These are phyloP conservation scores for Ophidiomyces ophidiicola DNA, from an alignment of 2,329 filamentous ascomycete genomes.

Conservation along the genomic window DNA sequence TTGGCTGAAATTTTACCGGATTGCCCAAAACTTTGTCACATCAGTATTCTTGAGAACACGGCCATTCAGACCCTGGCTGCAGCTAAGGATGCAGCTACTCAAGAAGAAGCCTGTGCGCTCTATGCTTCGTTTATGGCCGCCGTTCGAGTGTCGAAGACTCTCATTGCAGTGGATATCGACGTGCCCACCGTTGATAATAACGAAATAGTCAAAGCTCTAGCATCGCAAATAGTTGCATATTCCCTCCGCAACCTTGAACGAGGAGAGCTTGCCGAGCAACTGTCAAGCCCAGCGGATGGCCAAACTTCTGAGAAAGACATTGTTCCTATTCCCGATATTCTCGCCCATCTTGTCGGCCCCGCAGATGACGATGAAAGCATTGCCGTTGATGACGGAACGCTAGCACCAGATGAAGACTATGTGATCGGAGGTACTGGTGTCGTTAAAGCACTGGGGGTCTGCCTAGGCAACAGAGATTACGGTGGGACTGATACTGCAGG, in stretches of 20 bases:
- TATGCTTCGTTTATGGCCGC: constrained; percentile 87
- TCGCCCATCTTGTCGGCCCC: constrained; percentile 75
- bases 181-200: constrained; percentile 69
- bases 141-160: constrained; percentile 64
- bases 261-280: constrained; percentile 52
- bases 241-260: constrained; percentile 83
- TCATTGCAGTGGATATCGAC: constrained; percentile 87
- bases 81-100: constrained; percentile 62
- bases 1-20: constrained; percentile 85
- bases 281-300: constrained; percentile 33
- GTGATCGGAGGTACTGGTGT: constrained; percentile 92
- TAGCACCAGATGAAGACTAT: constrained; percentile 81
- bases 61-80: constrained; percentile 53
- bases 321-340: constrained; percentile 63
- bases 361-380: constrained; percentile 38
- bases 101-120: constrained; percentile 87
- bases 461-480: constrained; percentile 64
- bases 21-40: constrained; percentile 64
- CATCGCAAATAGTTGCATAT: constrained; percentile 89
- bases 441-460: constrained; percentile 84
- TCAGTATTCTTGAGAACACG: constrained; percentile 75
- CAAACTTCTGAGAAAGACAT: constrained; percentile 36
- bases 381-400: constrained; percentile 49
- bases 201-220: constrained; percentile 81
- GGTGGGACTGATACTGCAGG: constrained; percentile 24